Conservation (phyloP, 495 filamentous ascomycete species). For the Xylaria nigripes region DNA sequence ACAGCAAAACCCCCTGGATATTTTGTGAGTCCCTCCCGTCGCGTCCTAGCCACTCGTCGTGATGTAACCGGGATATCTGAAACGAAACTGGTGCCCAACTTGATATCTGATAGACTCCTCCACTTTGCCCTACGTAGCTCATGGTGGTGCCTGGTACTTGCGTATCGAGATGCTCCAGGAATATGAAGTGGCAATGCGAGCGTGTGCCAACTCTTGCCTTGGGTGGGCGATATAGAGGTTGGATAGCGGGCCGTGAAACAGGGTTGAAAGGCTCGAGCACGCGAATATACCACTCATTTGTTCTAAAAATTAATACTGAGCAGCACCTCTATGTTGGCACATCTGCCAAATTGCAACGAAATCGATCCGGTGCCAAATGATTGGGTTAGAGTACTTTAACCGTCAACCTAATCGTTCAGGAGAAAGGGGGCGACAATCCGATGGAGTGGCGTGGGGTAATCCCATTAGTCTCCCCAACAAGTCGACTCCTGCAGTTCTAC, state of each 20-base stretch:
- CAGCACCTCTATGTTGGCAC: conserved; percentile 7
- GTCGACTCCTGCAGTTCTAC: conserved; percentile 5
- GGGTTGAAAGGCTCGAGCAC: neutral
- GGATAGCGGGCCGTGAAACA: neutral
- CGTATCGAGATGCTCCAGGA: conserved; percentile 17
- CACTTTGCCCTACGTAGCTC: conserved; percentile 26
- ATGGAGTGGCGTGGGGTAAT: neutral
- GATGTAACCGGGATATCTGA: conserved; percentile 20
- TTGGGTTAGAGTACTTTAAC: neutral
- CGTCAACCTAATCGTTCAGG: neutral
- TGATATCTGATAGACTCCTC: conserved; percentile 20
- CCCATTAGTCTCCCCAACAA: conserved; percentile 4
- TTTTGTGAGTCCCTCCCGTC: conserved; percentile 19
- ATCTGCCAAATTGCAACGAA: neutral
- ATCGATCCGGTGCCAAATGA: neutral
- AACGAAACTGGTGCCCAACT: conserved; percentile 27
- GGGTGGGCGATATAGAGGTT: conserved; percentile 16
- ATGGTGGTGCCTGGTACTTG: conserved; percentile 19
- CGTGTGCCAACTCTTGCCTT: conserved; percentile 22
- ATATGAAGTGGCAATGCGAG: conserved; percentile 17
- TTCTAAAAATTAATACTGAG: conserved; percentile 1
- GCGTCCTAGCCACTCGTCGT: conserved; percentile 21
- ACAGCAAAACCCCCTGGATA: conserved; percentile 4
- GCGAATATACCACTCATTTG: neutral
- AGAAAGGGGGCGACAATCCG: neutral